Base-by-base conservation (phyloP, 1,284 basidiomycete species). In the Fomitopsis betulina region DNA sequence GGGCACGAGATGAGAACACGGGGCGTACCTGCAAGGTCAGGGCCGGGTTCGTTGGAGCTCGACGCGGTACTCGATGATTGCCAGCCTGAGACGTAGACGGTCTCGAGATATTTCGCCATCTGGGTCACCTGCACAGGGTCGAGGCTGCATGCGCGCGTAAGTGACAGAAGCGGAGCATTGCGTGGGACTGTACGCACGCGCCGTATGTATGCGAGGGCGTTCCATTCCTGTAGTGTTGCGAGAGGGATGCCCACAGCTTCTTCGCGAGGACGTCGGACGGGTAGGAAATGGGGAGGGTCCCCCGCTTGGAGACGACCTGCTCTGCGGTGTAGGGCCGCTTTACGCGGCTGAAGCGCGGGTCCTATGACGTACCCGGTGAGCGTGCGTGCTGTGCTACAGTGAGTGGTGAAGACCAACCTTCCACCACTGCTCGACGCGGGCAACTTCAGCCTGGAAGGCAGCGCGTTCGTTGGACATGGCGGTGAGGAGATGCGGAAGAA, bases 91-190 rank as follows among this genome's bases (percentile, higher is more conserved):
- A 99, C 93, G 72, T 99, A 99, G 64, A 99, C 91, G 3, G 95
- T 96, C 76, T 99, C 96, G 67, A 98, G 89, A 74, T 97, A 91
- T 73, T 96, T 96, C 35, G 96, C 96, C 96, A 99, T 99, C 76
- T 99, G 96, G 0, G 95, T 94, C 65, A 95, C 83, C 77, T 99
- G 96, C 13, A 99, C 95, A 2, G 96, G 94, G 75, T 99, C 97
- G 62, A 99, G 87, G 33, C 94, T 96, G 64, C 13, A 47, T 9
- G 42, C 27, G 19, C 49, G n/a, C 13, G 56, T 50, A 10, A 57
- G 58, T 12, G 58, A 43, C 8, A 13, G 19, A 6, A 15, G 13
- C 45, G 13, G 17, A 35, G 35, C 30, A 15, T 2, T 12, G 21
- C 47, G 15, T 32, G 27, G 1, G 35, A 13, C 27, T 6, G 13